Conservation (phyloP, 2,329 filamentous ascomycete genomes). For the Aspergillus sp. region DNA sequence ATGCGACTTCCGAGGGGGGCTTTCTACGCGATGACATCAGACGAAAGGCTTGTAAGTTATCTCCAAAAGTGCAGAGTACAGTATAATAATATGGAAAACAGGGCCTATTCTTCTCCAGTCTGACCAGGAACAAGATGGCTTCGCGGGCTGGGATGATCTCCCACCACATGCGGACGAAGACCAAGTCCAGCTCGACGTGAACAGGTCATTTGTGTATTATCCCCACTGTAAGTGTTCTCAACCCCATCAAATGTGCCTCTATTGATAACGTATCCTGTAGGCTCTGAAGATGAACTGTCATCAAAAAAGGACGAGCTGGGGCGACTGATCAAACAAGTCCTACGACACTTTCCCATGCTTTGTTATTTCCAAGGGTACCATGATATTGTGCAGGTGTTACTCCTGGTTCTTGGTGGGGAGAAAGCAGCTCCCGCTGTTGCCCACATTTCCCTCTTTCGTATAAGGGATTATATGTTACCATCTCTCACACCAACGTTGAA, state of each 20-base stretch:
- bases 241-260: background rate
- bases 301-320: conserved; percentile 73
- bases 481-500: conserved; percentile 74
- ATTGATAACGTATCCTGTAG: conserved; percentile 39
- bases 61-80: background rate
- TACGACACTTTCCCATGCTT: conserved; percentile 77
- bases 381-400: conserved; percentile 93
- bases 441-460: conserved; percentile 82
- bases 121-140: conserved; percentile 19
- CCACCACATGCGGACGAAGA: conserved; percentile 81
- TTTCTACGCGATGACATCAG: conserved; percentile 67
- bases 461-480: conserved; percentile 97
- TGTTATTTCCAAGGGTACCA: conserved; percentile 99
- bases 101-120: conserved; percentile 51
- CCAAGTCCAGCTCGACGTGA: conserved; percentile 87
- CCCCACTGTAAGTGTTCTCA: conserved; percentile 62
- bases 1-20: conserved; percentile 65
- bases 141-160: conserved; percentile 57
- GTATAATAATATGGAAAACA: conserved; percentile 21
- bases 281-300: conserved; percentile 66
- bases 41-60: conserved; percentile 69
- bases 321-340: conserved; percentile 72
- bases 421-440: conserved; percentile 64
- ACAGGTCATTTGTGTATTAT: conserved; percentile 97
- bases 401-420: conserved; percentile 72